Base-by-base conservation (phyloP, 2,329 filamentous ascomycete species). In the Talaromyces islandicus region DNA sequence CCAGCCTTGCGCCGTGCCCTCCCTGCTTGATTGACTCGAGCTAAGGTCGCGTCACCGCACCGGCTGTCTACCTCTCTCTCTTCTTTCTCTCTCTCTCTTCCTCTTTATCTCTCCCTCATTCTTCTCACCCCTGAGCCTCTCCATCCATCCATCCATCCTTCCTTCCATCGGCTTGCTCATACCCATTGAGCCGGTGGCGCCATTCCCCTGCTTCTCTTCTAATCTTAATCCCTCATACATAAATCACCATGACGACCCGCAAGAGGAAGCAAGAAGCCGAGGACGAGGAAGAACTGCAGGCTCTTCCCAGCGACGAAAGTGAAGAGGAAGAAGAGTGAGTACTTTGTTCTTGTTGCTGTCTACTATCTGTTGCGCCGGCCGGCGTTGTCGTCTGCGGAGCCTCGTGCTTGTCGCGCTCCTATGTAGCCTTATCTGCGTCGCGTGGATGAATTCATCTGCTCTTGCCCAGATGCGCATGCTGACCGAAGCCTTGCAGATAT, bases 321-420 rank as follows among this genome's bases (percentile, higher is more conserved):
- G 78, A 79, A 62, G 79, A 79, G 60, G 78, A 81, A 72, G 78
- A 80, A 67, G 78, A 81, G 77, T 79, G 71, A 74, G 74, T 70
- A n/a, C 29, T 57, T 56, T 53, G 29, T 53, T 43, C 21, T 35
- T 6, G n/a, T 29, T 43, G 17, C 46, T n/a, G n/a, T 17, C 38
- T 41, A 14, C 19, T 38, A 7, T 11, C 29, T 38, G 10, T 51
- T 50, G 38, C 43, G 51, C 30, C 41, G n/a, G 10, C 19, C 25
- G 25, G 25, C 3, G 3, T 27, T 27, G 25, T 56, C 19, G 19
- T 53, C 27, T 25, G 12, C 7, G 35, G 14, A 38, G 2, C 35
- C 35, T 38, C 17, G 17, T 25, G 17, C 6, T 6, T 29, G 35
- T 43, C 21, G 32, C 21, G 27, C 29, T 9, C 7, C 43, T 12